Evolutionary conservation across 2,329 filamentous ascomycete species (phyloP).

Genomic region (Neoascochyta sp.): DNA sequence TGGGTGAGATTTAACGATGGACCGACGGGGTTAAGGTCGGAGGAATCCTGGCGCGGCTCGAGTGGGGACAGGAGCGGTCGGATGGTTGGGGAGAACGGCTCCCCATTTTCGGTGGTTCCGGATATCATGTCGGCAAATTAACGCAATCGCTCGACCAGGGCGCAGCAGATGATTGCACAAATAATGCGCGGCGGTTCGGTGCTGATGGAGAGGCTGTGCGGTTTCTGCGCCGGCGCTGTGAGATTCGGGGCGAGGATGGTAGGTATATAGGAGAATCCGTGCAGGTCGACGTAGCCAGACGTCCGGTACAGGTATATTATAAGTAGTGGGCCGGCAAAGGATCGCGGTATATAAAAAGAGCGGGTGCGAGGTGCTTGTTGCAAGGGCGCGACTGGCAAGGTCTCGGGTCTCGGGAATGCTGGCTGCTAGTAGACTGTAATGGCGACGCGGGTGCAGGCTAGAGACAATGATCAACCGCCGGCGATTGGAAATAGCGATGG

Average conservation of each 20-base stretch:
- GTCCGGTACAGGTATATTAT: conserved; percentile 16
- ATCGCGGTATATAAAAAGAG: no score
- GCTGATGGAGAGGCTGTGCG: no score
- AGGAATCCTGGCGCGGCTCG: conserved; percentile 22
- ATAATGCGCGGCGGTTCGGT: no score
- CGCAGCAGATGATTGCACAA: conserved; percentile 11
- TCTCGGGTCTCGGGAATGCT: conserved; percentile 11
- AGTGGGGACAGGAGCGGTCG: conserved; percentile 36
- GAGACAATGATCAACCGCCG: conserved; percentile 14
- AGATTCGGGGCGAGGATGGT: neutral
- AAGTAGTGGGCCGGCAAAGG: no score
- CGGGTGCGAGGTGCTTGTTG: conserved; percentile 35
- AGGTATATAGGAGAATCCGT: neutral
- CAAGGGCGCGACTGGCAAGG: conserved; percentile 23
- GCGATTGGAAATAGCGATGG: conserved; percentile 13
- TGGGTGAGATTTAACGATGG: conserved; percentile 23
- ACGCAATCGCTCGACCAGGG: conserved; percentile 10
- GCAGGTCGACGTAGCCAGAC: conserved; percentile 37
- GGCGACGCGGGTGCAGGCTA: conserved; percentile 12
- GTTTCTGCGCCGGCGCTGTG: neutral
- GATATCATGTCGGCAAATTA: conserved; percentile 23
- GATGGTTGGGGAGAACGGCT: conserved; percentile 34
- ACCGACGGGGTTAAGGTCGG: conserved; percentile 33
- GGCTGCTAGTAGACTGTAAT: conserved; percentile 8
- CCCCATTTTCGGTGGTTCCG: conserved; percentile 21